Evolutionary conservation across 768 basidiomycete species (phyloP), one percentile per base, ranked within the genome.

Genomic region (Xerocomus potaroensis): DNA sequence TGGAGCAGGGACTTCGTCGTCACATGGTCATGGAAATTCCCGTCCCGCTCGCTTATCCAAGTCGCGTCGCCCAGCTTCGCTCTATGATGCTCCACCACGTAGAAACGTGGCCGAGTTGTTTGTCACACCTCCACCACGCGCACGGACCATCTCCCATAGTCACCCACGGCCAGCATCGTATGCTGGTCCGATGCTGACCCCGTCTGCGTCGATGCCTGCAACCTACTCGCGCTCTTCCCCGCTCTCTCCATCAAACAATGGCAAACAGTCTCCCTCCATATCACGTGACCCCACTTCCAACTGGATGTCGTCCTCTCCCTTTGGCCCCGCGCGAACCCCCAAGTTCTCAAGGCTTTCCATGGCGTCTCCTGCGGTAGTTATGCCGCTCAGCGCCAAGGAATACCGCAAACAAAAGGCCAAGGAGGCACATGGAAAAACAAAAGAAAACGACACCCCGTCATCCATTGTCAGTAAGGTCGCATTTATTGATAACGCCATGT

Each of bases 281-380:
- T 53, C 62, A 50, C 64, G 62, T 55, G 60, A 64, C 15, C 54
- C 62, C 14, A 0, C 45, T 38, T 49, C 61, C 8, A 58, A 65
- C 8, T 65, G 63, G 63, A 53, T 63, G 50, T 51, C 57, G 2
- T 56, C 61, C 0, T 48, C 58, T 22, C 64, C 64, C 34, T 65
- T 65, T 54, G 65, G 64, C 8, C 65, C 63, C 2, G 58, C 56
- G 3, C 5, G 14, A 34, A 59, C 55, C 1, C 64, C 64, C 11
- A 67, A 52, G 40, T 67, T 65, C 39, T 65, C 64, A 1, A 56
- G 65, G 35, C 59, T 63, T 15, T 26, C 63, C 22, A 54, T 67
- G 49, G 59, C 62, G 12, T 57, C 56, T 4, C 52, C 66, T 7
- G 44, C 55, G 2, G 57, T 65, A 23, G 59, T 65, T 29, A 65